phyloP scores from a whole-genome alignment of 805 yeast species.

The Kodamaea hsintzibuensis region DNA sequence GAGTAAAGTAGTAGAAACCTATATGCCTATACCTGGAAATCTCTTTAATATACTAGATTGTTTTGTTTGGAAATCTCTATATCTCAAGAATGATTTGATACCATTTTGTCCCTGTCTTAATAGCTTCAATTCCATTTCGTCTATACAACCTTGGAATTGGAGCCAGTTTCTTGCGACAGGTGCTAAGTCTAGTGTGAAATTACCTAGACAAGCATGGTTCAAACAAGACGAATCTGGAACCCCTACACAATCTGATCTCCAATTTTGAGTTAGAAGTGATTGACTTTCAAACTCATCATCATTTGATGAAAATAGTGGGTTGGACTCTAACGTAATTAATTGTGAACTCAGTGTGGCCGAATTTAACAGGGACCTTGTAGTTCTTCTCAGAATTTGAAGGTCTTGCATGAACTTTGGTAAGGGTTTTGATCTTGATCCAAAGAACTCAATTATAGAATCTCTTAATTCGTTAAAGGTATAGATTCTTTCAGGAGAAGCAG shows the following conservation, averaged over 20 bases:
- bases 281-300: constrained; percentile 2
- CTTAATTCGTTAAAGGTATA: constrained; percentile 14
- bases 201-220: constrained; percentile 21
- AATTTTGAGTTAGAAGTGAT: constrained; percentile 4
- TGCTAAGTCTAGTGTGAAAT: constrained; percentile 33
- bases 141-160: constrained; percentile 29
- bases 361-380: constrained; percentile 16
- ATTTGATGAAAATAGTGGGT: background rate
- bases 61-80: constrained; percentile 33
- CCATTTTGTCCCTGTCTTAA: constrained; percentile 16
- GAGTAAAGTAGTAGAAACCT: background rate
- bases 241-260: constrained; percentile 25
- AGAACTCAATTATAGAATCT: constrained; percentile 18
- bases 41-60: background rate
- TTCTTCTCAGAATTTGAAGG: constrained; percentile 18
- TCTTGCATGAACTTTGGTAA: constrained; percentile 32
- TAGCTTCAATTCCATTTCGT: constrained; percentile 21
- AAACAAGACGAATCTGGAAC: constrained; percentile 37
- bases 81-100: constrained; percentile 29
- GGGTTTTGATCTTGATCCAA: constrained; percentile 38
- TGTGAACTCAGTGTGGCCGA: background rate
- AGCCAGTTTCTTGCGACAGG: constrained; percentile 37
- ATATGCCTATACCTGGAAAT: background rate
- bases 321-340: background rate
- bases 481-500: background rate